Percentiles rank a stretch among this genome's conserved stretches.
Evolutionary conservation across 371 early-diverging fungal species (phyloP).

Genomic region (Actinomortierella wolfii): DNA sequence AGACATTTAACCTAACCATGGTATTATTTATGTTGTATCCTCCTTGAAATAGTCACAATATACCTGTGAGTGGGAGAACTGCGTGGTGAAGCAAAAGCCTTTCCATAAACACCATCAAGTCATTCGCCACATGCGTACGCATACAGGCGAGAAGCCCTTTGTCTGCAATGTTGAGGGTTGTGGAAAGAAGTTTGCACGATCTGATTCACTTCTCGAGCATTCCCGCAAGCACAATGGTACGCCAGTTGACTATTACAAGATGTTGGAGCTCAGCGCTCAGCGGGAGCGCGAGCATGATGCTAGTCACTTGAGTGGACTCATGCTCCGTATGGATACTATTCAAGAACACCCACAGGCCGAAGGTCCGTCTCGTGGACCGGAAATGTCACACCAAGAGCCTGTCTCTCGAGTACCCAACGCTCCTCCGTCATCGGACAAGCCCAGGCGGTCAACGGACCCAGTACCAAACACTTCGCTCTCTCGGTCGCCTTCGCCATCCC

Average conservation of each 20-base stretch:
- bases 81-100: constrained; percentile 45
- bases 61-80: constrained; percentile 47
- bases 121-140: constrained; percentile 45
- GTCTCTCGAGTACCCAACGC: too few species aligned
- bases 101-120: constrained; percentile 47
- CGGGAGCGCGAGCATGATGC: constrained; percentile 32
- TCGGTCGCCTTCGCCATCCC: too few species aligned
- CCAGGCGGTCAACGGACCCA: too few species aligned
- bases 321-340: constrained; percentile 24
- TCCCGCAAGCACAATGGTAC: constrained; percentile 30
- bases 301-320: constrained; percentile 27
- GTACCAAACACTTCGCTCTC: too few species aligned
- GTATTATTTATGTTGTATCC: background rate
- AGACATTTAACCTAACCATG: background rate
- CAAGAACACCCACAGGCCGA: constrained; percentile 18
- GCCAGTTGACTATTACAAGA: constrained; percentile 23
- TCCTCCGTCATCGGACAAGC: too few species aligned
- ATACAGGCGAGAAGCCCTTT: constrained; percentile 50
- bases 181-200: constrained; percentile 45
- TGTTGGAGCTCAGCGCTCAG: constrained; percentile 20
- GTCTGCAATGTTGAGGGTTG: constrained; percentile 45
- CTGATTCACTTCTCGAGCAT: constrained; percentile 25
- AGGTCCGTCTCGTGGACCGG: too few species aligned
- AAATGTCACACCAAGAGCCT: too few species aligned
- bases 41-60: constrained; percentile 27